phyloP scores from a whole-genome alignment of 352 stramenopile species.

The Phytopythium oedochilum region DNA sequence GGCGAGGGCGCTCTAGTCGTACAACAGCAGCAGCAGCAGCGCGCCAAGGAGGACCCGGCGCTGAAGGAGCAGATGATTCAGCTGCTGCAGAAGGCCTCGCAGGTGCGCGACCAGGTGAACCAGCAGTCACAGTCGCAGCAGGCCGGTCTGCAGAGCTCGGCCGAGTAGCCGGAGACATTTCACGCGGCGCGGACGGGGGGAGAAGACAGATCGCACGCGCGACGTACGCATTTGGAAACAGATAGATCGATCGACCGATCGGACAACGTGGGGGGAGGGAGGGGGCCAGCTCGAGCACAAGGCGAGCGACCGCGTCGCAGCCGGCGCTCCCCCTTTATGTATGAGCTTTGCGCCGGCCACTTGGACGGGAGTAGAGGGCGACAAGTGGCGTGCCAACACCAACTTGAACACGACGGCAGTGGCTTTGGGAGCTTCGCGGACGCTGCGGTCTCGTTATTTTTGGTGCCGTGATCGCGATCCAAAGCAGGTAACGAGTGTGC shows the following conservation, averaged over 20 bases:
- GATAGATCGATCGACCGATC: not conserved
- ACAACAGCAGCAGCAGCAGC: conserved; percentile 22
- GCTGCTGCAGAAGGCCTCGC: conserved; percentile 75
- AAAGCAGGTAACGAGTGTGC: not conserved
- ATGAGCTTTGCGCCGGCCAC: not conserved
- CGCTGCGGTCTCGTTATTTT: not conserved
- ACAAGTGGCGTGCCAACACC: too few relatives aligned
- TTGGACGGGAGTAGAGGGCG: not conserved
- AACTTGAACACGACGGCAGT: not conserved
- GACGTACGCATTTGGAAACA: not conserved
- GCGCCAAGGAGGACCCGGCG: conserved; percentile 55
- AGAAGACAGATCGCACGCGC: not conserved
- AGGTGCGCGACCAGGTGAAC: conserved; percentile 72
- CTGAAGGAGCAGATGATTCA: conserved; percentile 87
- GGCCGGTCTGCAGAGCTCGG: conserved; percentile 66
- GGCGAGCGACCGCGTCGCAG: too few relatives aligned
- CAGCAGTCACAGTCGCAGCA: conserved; percentile 49
- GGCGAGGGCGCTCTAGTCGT: conserved; percentile 46
- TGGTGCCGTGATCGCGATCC: not conserved
- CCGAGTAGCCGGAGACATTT: too few relatives aligned
- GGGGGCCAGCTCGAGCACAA: too few relatives aligned
- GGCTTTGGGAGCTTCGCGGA: not conserved
- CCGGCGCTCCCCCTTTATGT: not conserved
- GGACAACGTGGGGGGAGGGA: too few relatives aligned
- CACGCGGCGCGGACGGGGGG: too few relatives aligned